phyloP scores from a whole-genome alignment of 768 basidiomycete species.

The Asterophora parasitica region DNA sequence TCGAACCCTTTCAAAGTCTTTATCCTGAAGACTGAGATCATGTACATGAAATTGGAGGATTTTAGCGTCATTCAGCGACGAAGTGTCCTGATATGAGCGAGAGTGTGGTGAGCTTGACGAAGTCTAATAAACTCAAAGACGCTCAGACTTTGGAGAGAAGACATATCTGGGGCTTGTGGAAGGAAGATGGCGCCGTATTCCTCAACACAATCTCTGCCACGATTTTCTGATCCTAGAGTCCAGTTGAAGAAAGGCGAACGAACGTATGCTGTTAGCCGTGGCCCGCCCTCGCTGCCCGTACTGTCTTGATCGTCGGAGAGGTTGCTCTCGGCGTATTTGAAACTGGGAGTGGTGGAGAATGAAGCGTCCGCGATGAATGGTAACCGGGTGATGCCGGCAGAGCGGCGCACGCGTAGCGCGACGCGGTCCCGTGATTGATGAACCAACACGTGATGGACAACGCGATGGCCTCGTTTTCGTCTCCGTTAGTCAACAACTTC shows the following conservation, averaged over 20 bases:
- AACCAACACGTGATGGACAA: conserved; percentile 20
- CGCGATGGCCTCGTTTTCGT: conserved; percentile 22
- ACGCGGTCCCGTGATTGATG: conserved; percentile 18
- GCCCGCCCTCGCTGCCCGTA: conserved; percentile 27
- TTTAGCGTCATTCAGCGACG: conserved; percentile 93
- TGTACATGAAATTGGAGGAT: conserved; percentile 88
- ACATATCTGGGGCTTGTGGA: conserved; percentile 97
- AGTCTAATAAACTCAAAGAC: background rate
- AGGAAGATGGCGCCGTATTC: conserved; percentile 86
- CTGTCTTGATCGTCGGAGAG: conserved; percentile 55
- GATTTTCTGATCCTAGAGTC: conserved; percentile 69
- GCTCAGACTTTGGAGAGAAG: conserved; percentile 75
- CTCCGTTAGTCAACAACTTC: conserved; percentile 3
- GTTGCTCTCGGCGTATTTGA: conserved; percentile 48
- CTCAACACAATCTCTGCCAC: conserved; percentile 50
- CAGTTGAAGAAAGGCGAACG: conserved; percentile 77
- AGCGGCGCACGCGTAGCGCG: no score
- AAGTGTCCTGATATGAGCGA: conserved; percentile 61
- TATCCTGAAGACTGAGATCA: conserved; percentile 55
- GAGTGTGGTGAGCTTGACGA: background rate
- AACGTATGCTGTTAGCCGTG: no score
- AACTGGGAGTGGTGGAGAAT: no score
- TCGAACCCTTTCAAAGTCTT: conserved; percentile 72
- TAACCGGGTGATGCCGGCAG: no score
- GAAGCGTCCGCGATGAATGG: no score